These are phyloP conservation scores for Xylaria intraflava DNA, from an alignment of 495 filamentous ascomycete genomes.

Conservation along the genomic window DNA sequence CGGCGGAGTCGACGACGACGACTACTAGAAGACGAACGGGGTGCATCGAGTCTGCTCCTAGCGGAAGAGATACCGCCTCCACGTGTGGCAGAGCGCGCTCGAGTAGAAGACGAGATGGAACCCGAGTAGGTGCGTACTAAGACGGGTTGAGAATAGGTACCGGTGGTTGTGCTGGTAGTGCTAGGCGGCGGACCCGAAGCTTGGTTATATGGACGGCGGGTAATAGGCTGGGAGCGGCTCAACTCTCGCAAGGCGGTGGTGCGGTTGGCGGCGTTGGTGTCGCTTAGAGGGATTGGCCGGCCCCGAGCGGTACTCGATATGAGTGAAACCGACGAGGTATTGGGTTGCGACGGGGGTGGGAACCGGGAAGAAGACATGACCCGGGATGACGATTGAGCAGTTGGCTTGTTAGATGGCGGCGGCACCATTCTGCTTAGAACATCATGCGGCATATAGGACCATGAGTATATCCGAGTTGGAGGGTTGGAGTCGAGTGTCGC, in stretches of 20 bases:
- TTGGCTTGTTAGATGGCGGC: neutral
- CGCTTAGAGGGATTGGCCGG: slow-evolving; percentile 37
- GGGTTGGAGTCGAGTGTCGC: neutral
- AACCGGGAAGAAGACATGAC: slow-evolving; percentile 31
- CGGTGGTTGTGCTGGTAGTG: slow-evolving; percentile 32
- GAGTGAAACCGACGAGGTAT: slow-evolving; percentile 37
- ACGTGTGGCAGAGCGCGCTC: slow-evolving; percentile 1
- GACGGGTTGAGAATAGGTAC: slow-evolving; percentile 50
- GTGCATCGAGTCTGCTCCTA: slow-evolving; percentile 3
- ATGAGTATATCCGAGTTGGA: neutral
- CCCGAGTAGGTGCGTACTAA: slow-evolving; percentile 50
- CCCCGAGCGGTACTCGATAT: slow-evolving; percentile 41
- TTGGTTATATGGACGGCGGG: slow-evolving; percentile 37
- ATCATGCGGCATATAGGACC: neutral
- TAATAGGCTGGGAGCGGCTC: slow-evolving; percentile 38
- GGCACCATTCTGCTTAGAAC: neutral
- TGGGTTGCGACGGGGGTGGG: slow-evolving; percentile 31
- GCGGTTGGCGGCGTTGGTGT: slow-evolving; percentile 33
- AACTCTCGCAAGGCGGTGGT: slow-evolving; percentile 40
- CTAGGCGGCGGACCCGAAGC: slow-evolving; percentile 16
- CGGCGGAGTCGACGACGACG: slow-evolving; percentile 7
- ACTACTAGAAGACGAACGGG: neutral
- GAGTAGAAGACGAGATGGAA: slow-evolving; percentile 19
- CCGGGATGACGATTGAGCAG: slow-evolving; percentile 6
- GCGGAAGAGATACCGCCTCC: slow-evolving; percentile 7